Base-by-base conservation (phyloP, 768 basidiomycete genomes). In the Leccinum longicurvipes region DNA sequence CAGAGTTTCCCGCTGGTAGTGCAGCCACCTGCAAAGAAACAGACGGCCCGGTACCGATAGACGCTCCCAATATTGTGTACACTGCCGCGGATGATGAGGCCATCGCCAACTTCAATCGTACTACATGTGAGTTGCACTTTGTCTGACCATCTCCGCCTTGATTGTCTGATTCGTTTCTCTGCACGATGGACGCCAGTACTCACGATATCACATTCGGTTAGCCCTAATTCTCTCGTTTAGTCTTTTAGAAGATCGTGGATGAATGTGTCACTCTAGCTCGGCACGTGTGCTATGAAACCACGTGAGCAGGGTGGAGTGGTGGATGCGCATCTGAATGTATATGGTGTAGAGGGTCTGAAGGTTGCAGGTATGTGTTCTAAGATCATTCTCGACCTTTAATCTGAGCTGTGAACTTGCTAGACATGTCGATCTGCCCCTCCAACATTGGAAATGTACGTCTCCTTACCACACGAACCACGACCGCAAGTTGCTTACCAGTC, bases 261-360 rank as follows among this genome's bases (percentile, higher is more conserved):
- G n/a, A n/a, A n/a, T n/a, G n/a, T n/a, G n/a, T n/a, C n/a, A n/a
- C n/a, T n/a, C n/a, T n/a, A n/a, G n/a, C n/a, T n/a, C n/a, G n/a
- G n/a, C n/a, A n/a, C n/a, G n/a, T n/a, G 84, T 54, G 78, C 85
- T 1, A 87, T 87, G 86, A 86, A 86, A 19, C 6, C 47, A 7
- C 57, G 27, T 25, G 25, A 27, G 3, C 42, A 50, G 21, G 52
- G 53, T 23, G 54, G 60, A 6, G 60, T 61, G 6, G 55, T 61
- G 1, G 51, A 61, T 39, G 34, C 47, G 6, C 51, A 50, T 2
- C 48, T 61, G 34, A 57, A 61, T 9, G 60, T 61, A 27, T 54
- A 61, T 28, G 60, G 51, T 4, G 55, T 57, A 0, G 17, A 46
- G 19, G 53, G 47, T 6, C 51, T 61, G 21, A 61, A 61, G 39